Evolutionary conservation across 140 eudicot genomes (phyloP).

Genomic region (Senecio squalidus): DNA sequence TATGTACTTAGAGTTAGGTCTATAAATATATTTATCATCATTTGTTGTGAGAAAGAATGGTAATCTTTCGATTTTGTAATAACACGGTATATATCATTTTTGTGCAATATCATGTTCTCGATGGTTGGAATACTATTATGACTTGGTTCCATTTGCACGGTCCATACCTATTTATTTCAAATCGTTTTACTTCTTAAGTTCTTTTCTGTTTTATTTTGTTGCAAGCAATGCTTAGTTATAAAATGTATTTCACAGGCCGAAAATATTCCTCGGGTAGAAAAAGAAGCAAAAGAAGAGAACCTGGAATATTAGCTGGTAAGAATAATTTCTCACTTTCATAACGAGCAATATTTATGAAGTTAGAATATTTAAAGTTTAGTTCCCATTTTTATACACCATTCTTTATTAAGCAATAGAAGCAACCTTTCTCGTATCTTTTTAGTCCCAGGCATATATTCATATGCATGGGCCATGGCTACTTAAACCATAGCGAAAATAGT

Average conservation of each 20-base stretch:
- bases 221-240: not conserved
- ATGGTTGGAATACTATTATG: not conserved
- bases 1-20: slow-evolving; percentile 13
- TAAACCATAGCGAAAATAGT: not conserved
- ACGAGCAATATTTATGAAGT: slow-evolving; percentile 17
- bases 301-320: slow-evolving; percentile 23
- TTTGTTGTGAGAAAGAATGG: slow-evolving; percentile 24
- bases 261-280: slow-evolving; percentile 16
- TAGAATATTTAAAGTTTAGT: slow-evolving; percentile 32
- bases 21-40: slow-evolving; percentile 9
- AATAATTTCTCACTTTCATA: slow-evolving; percentile 20
- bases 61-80: slow-evolving; percentile 16
- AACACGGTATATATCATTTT: slow-evolving; percentile 12
- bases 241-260: slow-evolving; percentile 13
- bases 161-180: slow-evolving; percentile 6
- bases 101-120: slow-evolving; percentile 10
- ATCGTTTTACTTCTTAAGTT: slow-evolving; percentile 1
- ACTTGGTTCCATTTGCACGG: too few species aligned
- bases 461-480: not conserved
- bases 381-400: slow-evolving; percentile 20
- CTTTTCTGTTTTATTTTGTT: not conserved
- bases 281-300: slow-evolving; percentile 28
- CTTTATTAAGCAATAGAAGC: slow-evolving; percentile 32
- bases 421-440: slow-evolving; percentile 19
- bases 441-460: slow-evolving; percentile 1